Base-by-base conservation (phyloP, 257 asterid species). In the Solanum stenotomum region DNA sequence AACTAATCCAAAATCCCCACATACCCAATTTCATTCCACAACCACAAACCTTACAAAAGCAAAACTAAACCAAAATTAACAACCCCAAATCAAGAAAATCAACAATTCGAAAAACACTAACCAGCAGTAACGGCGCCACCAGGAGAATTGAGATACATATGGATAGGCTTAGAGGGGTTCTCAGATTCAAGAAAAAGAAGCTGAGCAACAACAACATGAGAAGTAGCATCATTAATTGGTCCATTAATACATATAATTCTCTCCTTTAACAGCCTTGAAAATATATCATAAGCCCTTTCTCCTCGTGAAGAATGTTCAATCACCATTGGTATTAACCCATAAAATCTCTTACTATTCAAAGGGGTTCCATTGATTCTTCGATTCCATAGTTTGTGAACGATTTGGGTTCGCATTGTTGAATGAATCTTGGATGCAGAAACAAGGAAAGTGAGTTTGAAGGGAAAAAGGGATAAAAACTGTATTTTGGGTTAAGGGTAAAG, bases 91-190 rank as follows among this genome's bases (percentile, higher is more conserved):
- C 10, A 83, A 81, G 1, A 79, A 25, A 25, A n/a, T 1, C 6
- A 76, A 40, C 38, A 10, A 79, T 79, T 79, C 23, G 1, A 1
- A 61, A 61, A 81, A 14, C 37, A 86, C 87, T 13, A 89, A 95
- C 99, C 99, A 6, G 98, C 99, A 81, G 97, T 93, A 87, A 96
- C 98, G 22, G 97, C 96, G 29, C 99, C 98, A 13, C 98, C 98
- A 0, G 98, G 99, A n/a, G 99, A 96, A 87, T 96, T 96, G 74
- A 96, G 96, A 85, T 96, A 96, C 98, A 96, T 95, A 83, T 96
- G 92, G 79, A 96, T 95, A 70, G 98, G 98, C 89, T 95, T 96
- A 63, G 98, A 93, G 0, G 98, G 99, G 91, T 96, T 95, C 83
- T 96, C 98, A 59, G 98, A 96, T 71, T 96, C 98, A 42, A 96